Evolutionary conservation across 495 filamentous ascomycete species (phyloP).

Genomic region (Neurospora sp.): DNA sequence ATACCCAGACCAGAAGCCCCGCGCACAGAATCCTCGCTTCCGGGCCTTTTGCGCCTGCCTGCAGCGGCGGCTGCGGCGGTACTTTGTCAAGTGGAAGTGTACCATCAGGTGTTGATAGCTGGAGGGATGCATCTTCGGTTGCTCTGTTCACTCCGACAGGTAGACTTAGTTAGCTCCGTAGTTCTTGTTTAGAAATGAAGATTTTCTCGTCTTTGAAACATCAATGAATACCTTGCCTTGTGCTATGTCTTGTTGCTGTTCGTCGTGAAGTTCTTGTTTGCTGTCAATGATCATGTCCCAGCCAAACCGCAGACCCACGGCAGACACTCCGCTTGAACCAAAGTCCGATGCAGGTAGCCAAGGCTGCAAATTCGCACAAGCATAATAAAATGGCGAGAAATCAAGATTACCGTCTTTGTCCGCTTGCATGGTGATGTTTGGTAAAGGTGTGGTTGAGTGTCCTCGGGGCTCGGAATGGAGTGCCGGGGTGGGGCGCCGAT

Average conservation of each 20-base stretch:
- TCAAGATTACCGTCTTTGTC: fast-evolving
- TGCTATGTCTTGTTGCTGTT: background rate
- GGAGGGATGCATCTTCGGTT: background rate
- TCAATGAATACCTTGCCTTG: fast-evolving
- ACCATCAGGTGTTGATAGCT: background rate
- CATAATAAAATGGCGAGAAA: background rate
- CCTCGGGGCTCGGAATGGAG: background rate
- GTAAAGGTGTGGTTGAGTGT: background rate
- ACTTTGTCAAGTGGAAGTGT: background rate
- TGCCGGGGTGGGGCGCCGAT: too few relatives aligned
- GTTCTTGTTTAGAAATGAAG: background rate
- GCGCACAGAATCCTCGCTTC: conserved; percentile 20
- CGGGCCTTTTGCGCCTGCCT: conserved; percentile 19
- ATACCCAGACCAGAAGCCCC: background rate
- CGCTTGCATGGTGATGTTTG: background rate
- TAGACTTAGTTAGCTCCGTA: background rate
- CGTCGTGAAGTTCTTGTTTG: background rate
- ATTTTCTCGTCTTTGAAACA: background rate
- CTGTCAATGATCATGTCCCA: background rate
- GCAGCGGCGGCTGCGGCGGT: background rate
- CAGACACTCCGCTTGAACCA: background rate
- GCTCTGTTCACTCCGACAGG: background rate
- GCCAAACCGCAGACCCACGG: background rate
- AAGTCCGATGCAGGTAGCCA: fast-evolving
- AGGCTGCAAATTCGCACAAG: fast-evolving